Evolutionary conservation across 2,329 filamentous ascomycete genomes (phyloP).

Genomic region (Cercospora zeina): DNA sequence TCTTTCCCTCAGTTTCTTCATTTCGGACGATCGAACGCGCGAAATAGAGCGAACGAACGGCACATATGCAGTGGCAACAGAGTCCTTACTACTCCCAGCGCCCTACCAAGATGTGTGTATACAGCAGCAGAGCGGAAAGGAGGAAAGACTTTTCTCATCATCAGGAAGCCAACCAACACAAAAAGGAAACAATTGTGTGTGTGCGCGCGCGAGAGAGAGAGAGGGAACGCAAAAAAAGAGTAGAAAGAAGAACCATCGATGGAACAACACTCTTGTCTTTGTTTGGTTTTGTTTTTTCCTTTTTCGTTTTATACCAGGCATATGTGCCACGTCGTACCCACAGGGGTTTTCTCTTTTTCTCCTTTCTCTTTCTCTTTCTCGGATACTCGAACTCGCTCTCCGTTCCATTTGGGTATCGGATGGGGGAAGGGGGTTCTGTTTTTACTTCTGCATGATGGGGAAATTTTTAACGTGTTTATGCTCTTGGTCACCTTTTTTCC

Average conservation of each 20-base stretch:
- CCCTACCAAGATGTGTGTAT: neutral
- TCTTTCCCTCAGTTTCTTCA: neutral
- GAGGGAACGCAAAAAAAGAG: neutral
- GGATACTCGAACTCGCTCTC: too few relatives aligned
- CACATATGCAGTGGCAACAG: slow-evolving; percentile 1
- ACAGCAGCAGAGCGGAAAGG: neutral
- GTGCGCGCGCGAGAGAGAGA: too few relatives aligned
- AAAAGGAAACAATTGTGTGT: too few relatives aligned
- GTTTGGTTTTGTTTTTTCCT: neutral
- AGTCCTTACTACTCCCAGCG: neutral
- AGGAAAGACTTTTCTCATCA: neutral
- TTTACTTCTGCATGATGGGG: too few relatives aligned
- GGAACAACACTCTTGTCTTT: too few relatives aligned
- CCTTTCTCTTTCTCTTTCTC: neutral
- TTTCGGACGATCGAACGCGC: neutral
- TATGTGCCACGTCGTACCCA: neutral
- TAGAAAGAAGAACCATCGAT: too few relatives aligned
- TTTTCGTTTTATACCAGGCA: neutral
- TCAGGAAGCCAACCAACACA: neutral
- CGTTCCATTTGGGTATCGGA: too few relatives aligned
- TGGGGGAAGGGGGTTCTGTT: too few relatives aligned
- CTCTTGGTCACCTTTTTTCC: neutral
- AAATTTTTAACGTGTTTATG: neutral
- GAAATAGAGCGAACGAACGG: slow-evolving; percentile 3
- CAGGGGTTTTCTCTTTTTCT: neutral